Evolutionary conservation across 306 rosid genomes (phyloP).

Genomic region (Delonix regia): DNA sequence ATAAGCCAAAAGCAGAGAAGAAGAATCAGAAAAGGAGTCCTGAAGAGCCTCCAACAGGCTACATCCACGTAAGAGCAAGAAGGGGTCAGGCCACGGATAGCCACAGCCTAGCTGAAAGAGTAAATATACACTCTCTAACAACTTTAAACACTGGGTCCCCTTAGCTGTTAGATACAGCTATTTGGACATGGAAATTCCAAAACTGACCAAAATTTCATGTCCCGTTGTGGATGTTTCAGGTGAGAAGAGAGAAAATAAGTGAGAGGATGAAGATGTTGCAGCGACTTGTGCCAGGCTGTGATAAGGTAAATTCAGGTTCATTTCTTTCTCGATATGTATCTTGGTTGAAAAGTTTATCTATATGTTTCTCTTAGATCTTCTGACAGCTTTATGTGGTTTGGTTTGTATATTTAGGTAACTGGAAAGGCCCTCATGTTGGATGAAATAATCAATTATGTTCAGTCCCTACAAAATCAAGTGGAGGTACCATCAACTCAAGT

Average conservation of each 20-base stretch:
- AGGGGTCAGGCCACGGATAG: conserved; percentile 99
- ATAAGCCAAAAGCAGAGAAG: conserved; percentile 43
- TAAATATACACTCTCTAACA: conserved; percentile 35
- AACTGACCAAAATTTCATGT: conserved; percentile 24
- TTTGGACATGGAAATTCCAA: not conserved
- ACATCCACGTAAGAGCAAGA: conserved; percentile 94
- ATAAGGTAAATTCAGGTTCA: conserved; percentile 57
- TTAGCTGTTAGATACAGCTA: not conserved
- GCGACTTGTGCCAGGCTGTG: conserved; percentile 94
- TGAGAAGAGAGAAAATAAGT: conserved; percentile 94
- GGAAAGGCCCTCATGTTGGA: conserved; percentile 99
- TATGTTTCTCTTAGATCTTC: conserved; percentile 29
- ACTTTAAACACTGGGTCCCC: conserved; percentile 13
- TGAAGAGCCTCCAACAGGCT: conserved; percentile 71
- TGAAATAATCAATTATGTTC: conserved; percentile 97
- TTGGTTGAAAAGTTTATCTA: not conserved
- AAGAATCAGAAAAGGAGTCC: conserved; percentile 47
- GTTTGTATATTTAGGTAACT: conserved; percentile 60
- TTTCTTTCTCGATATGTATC: conserved; percentile 26
- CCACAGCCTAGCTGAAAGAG: conserved; percentile 99
- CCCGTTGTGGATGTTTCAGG: conserved; percentile 60
- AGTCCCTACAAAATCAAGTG: conserved; percentile 96
- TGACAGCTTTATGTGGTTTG: conserved; percentile 57
- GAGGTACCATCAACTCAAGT: conserved; percentile 60
- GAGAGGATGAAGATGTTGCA: conserved; percentile 92